Base-by-base conservation (phyloP, 164 flowering plant genomes). In the Macadamia integrifolia region DNA sequence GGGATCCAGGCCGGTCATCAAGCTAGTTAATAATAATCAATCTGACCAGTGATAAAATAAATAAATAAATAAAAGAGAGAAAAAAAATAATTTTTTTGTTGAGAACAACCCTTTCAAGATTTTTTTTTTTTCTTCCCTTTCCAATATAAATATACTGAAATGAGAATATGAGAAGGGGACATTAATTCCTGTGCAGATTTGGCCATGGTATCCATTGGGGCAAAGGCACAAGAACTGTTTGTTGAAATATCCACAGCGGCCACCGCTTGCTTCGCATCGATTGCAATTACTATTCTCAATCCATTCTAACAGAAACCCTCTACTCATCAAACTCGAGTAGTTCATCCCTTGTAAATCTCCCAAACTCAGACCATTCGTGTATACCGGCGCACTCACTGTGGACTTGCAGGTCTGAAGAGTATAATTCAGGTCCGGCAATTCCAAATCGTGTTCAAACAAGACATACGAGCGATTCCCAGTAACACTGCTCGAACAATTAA, bases 271-370 rank as follows among this genome's bases (percentile, higher is more conserved):
- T n/a, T 50, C 15, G 40, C 76, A 69, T 1, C 53, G 62, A 6
- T 18, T 52, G 49, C 76, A 74, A 3, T 14, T 5, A n/a, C 13
- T 58, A 49, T 62, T 72, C 1, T 48, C 72, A 63, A 3, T 60
- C 76, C 76, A 74, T 42, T 46, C 31, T 42, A 74, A 62, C 35
- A 43, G 14, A 64, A 74, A 64, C n/a, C 72, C 72, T 6, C 69
- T 53, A 0, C 44, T 40, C 59, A 73, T 43, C 6, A 58, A 13
- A 2, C 10, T 5, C 28, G 6, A 0, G 65, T 0, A 9, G 60
- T 28, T 30, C 8, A 31, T 48, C 58, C 0, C n/a, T 1, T 53
- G 0, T 60, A 78, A 43, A 23, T 23, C 23, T 14, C 11, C 9
- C 23, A 14, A 1, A 18, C 48, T 23, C 64, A 15, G 3, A 2